Evolutionary conservation across 164 flowering plant species (phyloP), one percentile per base, ranked within the genome.

Genomic region (Akebia trifoliata): DNA sequence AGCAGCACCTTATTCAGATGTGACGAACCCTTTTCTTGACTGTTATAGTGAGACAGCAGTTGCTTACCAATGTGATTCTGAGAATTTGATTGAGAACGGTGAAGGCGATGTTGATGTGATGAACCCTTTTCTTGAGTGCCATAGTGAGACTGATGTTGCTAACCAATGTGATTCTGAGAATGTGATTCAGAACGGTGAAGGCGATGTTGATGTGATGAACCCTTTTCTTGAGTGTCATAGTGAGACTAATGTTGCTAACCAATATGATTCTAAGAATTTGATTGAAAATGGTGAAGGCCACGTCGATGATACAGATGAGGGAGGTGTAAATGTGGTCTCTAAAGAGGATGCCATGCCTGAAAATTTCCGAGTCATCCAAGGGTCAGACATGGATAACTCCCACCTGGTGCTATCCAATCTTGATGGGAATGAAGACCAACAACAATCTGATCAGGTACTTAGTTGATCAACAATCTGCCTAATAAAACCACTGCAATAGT

Each of bases 401-500:
- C 38, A 14, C n/a, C 55, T 52, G 35, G 54, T 32, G 36, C 52
- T 69, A 20, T 46, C 68, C 9, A 50, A 22, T 28, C 7, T 42
- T 18, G 53, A 63, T 29, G 62, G 61, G 2, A 37, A 38, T 25
- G 65, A 71, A 38, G 57, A 9, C 50, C 52, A 56, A 21, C 63
- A 62, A 31, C 57, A 56, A 21, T 50, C 64, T 53, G 36, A 57
- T 62, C 71, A 71, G 85, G 90, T 78, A 62, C 17, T 40, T 43
- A 46, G 18, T 61, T 37, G 38, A 20, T 42, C 49, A 28, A 29
- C 0, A 43, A 25, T 21, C 15, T 36, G 25, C 38, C 29, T 11
- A 24, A 25, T 47, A 28, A n/a, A n/a, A n/a, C 10, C 31, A 44
- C 10, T 1, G 5, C 6, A 18, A 18, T 6, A 34, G 14, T 18